Evolutionary conservation across 2,329 filamentous ascomycete genomes (phyloP).

Genomic region (Ophiostoma montium): DNA sequence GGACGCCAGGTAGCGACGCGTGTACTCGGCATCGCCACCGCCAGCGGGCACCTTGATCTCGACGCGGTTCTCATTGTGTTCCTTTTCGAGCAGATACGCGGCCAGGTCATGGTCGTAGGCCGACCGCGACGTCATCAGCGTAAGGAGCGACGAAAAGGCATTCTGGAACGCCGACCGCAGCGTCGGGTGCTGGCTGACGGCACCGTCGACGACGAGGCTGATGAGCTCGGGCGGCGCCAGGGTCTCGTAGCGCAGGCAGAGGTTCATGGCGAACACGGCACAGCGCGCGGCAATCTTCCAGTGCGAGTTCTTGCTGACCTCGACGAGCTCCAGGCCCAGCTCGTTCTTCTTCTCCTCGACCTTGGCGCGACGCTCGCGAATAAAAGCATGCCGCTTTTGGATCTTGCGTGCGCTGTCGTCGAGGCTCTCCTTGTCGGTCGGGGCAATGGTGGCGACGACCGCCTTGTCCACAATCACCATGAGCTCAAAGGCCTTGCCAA

Average conservation of each 20-base stretch:
- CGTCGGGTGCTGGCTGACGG: constrained; percentile 81
- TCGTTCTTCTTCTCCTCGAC: constrained; percentile 76
- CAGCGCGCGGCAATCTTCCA: constrained; percentile 94
- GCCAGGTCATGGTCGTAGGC: constrained; percentile 76
- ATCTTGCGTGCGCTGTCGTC: constrained; percentile 46
- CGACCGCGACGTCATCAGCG: constrained; percentile 75
- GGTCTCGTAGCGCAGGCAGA: constrained; percentile 82
- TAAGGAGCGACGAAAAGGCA: constrained; percentile 62
- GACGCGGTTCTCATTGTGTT: constrained; percentile 63
- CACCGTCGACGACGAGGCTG: constrained; percentile 65
- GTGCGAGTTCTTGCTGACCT: constrained; percentile 64
- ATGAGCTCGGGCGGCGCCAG: constrained; percentile 73
- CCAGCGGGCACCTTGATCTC: constrained; percentile 47
- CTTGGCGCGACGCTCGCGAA: constrained; percentile 56
- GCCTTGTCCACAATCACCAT: constrained; percentile 69
- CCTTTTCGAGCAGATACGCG: constrained; percentile 71
- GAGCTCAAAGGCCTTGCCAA: constrained; percentile 74
- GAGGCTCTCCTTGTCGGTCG: constrained; percentile 21
- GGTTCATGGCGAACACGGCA: constrained; percentile 76
- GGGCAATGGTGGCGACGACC: constrained; percentile 57
- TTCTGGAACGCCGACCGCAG: constrained; percentile 69
- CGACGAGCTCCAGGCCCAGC: constrained; percentile 68
- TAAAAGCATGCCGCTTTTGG: constrained; percentile 53
- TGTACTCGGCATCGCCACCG: constrained; percentile 65
- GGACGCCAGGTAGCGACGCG: constrained; percentile 57